These are phyloP conservation scores for Panicum miliaceum DNA, from an alignment of 176 grass and related monocot genomes.

Conservation along the genomic window DNA sequence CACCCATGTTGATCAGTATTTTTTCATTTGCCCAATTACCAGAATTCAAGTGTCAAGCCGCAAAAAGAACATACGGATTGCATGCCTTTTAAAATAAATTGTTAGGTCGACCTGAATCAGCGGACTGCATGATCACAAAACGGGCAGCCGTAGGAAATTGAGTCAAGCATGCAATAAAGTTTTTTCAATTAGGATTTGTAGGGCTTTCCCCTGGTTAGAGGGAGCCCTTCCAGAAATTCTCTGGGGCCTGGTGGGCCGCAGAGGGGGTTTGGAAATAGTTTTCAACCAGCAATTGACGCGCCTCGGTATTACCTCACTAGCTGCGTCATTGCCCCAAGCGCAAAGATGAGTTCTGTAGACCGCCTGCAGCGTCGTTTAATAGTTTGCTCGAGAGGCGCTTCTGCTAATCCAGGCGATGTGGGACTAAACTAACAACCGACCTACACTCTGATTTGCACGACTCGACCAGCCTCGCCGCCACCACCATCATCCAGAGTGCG, in stretches of 20 bases:
- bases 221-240: constrained; percentile 48
- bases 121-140: no score
- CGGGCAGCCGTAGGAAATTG: no score
- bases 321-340: constrained; percentile 87
- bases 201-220: neutral
- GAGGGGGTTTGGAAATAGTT: constrained; percentile 85
- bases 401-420: neutral
- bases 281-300: constrained; percentile 94
- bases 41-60: no score
- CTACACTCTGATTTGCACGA: no score
- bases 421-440: constrained; percentile 2
- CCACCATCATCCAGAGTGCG: neutral
- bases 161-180: no score
- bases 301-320: constrained; percentile 71
- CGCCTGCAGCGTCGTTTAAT: neutral
- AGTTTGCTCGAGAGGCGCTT: no score
- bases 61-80: no score
- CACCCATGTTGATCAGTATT: no score
- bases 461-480: no score
- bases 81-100: no score
- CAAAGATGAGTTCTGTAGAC: constrained; percentile 36
- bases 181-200: neutral
- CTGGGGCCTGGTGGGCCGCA: neutral
- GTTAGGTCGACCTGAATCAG: no score
- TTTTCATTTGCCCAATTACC: no score